Base-by-base conservation (phyloP, 352 stramenopile genomes). In the Phytophthora pistaciae region DNA sequence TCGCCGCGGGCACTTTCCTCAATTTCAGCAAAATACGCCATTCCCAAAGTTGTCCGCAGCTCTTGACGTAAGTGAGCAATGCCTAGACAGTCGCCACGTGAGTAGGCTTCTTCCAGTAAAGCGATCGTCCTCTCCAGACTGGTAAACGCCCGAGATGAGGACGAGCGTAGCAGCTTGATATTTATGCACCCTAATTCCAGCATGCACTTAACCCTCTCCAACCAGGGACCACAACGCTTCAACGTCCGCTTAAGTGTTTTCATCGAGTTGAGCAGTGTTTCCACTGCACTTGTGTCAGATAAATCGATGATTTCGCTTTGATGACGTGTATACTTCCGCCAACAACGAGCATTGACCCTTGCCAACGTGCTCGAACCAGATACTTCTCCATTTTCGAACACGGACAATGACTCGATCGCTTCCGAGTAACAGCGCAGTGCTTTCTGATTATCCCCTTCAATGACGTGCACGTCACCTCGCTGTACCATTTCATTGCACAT, bases 171-270 rank as follows among this genome's bases (percentile, higher is more conserved):
- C 20, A 93, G 56, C 18, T 42, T 61, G 14, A 77, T 49, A 59
- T 84, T 91, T 23, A 68, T 64, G 27, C 66, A 56, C 6, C 80
- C 84, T 14, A 94, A 62, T 62, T 83, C 68, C 49, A 83, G 77
- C 46, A 87, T 78, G 11, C 71, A 79, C 25, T 89, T 82, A n/a
- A 85, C 64, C 21, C 68, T 68, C 63, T 92, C 87, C 40, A 92
- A 33, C n/a, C 65, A 57, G 46, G 80, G 42, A 20, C 36, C 44
- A 46, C 84, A 92, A 16, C 57, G 50, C 11, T 83, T 78, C n/a
- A 84, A 66, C 21, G 70, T 65, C 6, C 59, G 64, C 49, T 90
- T 84, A 9, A 92, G 64, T 18, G 72, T 82, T 58, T 83, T 85
- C 71, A 90, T 79, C 7, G 70, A 70, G 16, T 53, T 9, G 1